Evolutionary conservation across 805 yeast genomes (phyloP).

Genomic region (Brettanomyces bruxellensis): DNA sequence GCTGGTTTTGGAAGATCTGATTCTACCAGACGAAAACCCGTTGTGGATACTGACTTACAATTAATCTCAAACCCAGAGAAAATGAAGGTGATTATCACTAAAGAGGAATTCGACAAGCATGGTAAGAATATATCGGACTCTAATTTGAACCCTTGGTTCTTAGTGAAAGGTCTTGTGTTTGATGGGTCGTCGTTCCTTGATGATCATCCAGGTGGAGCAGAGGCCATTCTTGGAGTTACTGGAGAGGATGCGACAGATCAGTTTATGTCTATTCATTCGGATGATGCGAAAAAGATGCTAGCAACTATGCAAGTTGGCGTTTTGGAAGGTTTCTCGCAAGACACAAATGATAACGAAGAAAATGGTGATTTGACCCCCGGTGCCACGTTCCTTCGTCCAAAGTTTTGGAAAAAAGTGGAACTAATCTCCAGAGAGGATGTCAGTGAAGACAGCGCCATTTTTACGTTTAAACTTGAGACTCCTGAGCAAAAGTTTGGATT

Average conservation of each 20-base stretch:
- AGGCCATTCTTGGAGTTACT: background rate
- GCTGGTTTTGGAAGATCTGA: conserved; percentile 1
- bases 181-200: background rate
- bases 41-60: conserved; percentile 18
- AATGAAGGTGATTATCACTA: conserved; percentile 10
- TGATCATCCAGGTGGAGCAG: conserved; percentile 1
- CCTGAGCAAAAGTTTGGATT: conserved; percentile 24
- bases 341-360: too few species aligned
- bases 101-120: conserved; percentile 1
- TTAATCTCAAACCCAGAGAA: conserved; percentile 23
- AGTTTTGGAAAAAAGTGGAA: conserved; percentile 19
- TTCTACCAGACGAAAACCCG: background rate
- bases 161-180: background rate
- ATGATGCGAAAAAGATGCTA: conserved; percentile 18
- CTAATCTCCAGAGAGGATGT: conserved; percentile 16
- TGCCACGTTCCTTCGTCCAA: conserved; percentile 20
- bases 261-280: conserved; percentile 27
- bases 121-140: conserved; percentile 4
- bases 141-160: background rate
- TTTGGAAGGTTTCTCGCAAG: conserved; percentile 10
- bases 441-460: conserved; percentile 23
- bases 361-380: too few species aligned
- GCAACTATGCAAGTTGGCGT: conserved; percentile 15
- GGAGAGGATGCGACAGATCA: conserved; percentile 12
- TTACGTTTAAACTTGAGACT: conserved; percentile 22